A percentile compares a stretch with the other conserved stretches of the same genome.
These are phyloP conservation scores for Neospermospora avenae DNA, from an alignment of 2,329 filamentous ascomycete species.

Conservation along the genomic window DNA sequence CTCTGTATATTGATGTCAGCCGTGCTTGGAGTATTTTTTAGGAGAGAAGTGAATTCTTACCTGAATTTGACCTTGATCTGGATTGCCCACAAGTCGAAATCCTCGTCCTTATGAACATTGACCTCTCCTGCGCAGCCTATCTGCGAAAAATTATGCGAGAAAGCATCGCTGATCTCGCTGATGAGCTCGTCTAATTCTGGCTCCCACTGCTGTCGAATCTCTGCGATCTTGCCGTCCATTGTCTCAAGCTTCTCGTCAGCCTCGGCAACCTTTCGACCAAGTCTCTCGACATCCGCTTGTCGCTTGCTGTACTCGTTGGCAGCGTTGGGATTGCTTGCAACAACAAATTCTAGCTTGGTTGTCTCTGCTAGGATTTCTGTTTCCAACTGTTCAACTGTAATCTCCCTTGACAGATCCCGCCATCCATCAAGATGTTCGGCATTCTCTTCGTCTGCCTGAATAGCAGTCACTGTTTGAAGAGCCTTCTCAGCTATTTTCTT, in stretches of 20 bases:
- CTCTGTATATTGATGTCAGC: conserved; percentile 43
- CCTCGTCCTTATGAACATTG: conserved; percentile 79
- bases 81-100: conserved; percentile 92
- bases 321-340: conserved; percentile 71
- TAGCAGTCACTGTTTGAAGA: background rate
- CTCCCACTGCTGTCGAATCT: conserved; percentile 75
- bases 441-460: conserved; percentile 36
- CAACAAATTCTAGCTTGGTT: conserved; percentile 75
- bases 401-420: background rate
- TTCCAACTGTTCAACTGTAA: conserved; percentile 45
- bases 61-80: conserved; percentile 95
- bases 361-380: conserved; percentile 71
- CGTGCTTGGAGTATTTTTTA: background rate
- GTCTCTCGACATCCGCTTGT: conserved; percentile 63
- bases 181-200: conserved; percentile 76
- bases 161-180: conserved; percentile 80
- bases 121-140: conserved; percentile 95
- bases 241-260: conserved; percentile 53
- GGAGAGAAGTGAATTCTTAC: conserved; percentile 44
- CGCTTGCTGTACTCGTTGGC: conserved; percentile 76
- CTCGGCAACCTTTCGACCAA: conserved; percentile 56
- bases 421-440: conserved; percentile 24
- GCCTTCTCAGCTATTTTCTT: conserved; percentile 13
- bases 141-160: conserved; percentile 88
- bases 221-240: conserved; percentile 56